A percentile compares a stretch with the other conserved stretches of the same genome.
Evolutionary conservation across 1,284 basidiomycete genomes (phyloP).

Genomic region (Thecaphora frezii): DNA sequence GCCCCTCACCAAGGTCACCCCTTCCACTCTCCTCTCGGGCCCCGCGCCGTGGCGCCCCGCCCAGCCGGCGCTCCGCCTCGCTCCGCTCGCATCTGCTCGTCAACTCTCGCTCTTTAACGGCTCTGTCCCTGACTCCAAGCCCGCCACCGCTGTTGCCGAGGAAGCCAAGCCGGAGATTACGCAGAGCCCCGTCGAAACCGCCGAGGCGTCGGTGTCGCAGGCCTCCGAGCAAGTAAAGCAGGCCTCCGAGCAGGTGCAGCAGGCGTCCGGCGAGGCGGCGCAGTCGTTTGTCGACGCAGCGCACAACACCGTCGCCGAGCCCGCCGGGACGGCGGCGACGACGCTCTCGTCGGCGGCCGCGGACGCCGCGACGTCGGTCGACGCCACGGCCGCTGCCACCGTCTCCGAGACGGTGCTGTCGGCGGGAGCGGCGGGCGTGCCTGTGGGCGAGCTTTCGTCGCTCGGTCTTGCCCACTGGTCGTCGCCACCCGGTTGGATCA

Average conservation of each 20-base stretch:
- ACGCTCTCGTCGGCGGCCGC: conserved; percentile 3
- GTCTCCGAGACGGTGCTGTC: conserved; percentile 25
- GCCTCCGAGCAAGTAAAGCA: conserved; percentile 5
- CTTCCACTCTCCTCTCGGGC: conserved; percentile 13
- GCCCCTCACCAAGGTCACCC: conserved; percentile 8
- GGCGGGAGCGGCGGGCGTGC: conserved; percentile 59
- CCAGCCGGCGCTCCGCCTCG: conserved; percentile 13
- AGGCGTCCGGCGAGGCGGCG: background rate
- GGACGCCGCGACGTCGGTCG: conserved; percentile 18
- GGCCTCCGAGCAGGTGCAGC: conserved; percentile 15
- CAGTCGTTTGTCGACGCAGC: background rate
- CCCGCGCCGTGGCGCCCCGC: conserved; percentile 5
- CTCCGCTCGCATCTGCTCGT: background rate
- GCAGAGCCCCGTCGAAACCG: conserved; percentile 5
- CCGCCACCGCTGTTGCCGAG: too few species aligned
- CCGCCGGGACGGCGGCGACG: background rate
- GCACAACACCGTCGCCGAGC: background rate
- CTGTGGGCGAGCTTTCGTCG: conserved; percentile 76
- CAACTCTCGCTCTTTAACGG: background rate
- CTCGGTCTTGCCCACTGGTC: conserved; percentile 71
- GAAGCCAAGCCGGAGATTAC: conserved; percentile 1
- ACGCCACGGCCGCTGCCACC: conserved; percentile 20
- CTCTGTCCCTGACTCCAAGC: background rate
- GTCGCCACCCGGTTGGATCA: conserved; percentile 64
- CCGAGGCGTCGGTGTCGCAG: conserved; percentile 7